Base-by-base conservation (phyloP, 139 green algal species). In the Chlamydomonas schloesseri region DNA sequence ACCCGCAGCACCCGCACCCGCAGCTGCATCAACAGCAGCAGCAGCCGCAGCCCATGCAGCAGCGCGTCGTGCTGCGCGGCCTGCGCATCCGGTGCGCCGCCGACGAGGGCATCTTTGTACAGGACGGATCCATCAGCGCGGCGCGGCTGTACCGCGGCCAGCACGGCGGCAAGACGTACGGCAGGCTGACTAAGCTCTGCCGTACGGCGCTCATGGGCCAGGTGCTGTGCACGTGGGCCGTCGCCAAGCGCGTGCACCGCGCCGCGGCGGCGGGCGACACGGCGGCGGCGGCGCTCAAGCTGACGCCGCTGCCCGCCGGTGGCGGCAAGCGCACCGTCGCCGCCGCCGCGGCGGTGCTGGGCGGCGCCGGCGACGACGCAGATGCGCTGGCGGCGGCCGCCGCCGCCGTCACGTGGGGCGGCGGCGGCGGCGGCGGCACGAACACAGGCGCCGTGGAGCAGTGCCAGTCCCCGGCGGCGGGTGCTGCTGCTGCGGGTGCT, bases 101-200 rank as follows among this genome's bases (percentile, higher is more conserved):
- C 20, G 64, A 65, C 6, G 78, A 73, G 37, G 78, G 64, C 8
- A 34, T 46, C 29, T 74, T 84, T 34, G 31, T 18, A 9, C 78
- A 84, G 10, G 78, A 84, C 42, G 78, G 78, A 46, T 50, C 37
- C 42, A 24, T 74, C 64, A 55, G 13, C 10, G 78, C 78, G 64
- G 78, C 62, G 78, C 37, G 78, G n/a, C 29, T 84, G 42, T 84
- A 84, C 64, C 78, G 78, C 64, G 17, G 21, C 26, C 78, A 84
- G 64, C 64, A 84, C 37, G 78, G 78, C 6, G 78, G 78, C 18
- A 33, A 33, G 42, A 31, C 46, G 4, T 84, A 75, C 78, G 23
- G 9, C 21, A n/a, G 67, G n/a, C 68, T 85, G n/a, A 9, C 34
- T 2, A 28, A n/a, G 67, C 67, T 85, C 20, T 85, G 79, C 67